Evolutionary conservation across 2,329 filamentous ascomycete species (phyloP).

Genomic region (Aulographum hederae): DNA sequence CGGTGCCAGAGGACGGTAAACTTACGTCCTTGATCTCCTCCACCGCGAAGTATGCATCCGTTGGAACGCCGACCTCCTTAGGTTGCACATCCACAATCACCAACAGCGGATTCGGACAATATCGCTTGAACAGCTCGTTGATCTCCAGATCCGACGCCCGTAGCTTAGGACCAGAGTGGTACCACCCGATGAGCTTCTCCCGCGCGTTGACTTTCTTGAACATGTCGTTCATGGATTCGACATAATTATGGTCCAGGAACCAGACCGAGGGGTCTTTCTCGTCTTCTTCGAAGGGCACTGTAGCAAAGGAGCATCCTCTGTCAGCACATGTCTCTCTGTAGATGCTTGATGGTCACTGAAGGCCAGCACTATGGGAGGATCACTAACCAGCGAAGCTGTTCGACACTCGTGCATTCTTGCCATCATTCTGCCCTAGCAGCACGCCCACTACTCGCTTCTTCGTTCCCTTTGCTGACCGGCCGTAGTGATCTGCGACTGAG

Average conservation of each 20-base stretch:
- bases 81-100: slow-evolving; percentile 98
- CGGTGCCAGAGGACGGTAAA: slow-evolving; percentile 6
- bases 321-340: slow-evolving; percentile 1
- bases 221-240: slow-evolving; percentile 99
- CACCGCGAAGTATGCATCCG: slow-evolving; percentile 96
- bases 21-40: slow-evolving; percentile 98
- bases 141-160: slow-evolving; percentile 94
- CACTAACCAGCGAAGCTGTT: slow-evolving; percentile 91
- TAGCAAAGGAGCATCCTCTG: slow-evolving; percentile 5
- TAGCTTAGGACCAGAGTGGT: slow-evolving; percentile 94
- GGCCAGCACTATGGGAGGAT: too few species aligned
- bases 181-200: slow-evolving; percentile 99
- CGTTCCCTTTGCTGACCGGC: slow-evolving; percentile 77
- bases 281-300: slow-evolving; percentile 97
- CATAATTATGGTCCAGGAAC: slow-evolving; percentile 99
- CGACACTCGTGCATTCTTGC: slow-evolving; percentile 88
- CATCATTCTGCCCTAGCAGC: slow-evolving; percentile 85
- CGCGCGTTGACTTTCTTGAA: slow-evolving; percentile 99
- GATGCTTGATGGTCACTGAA: slow-evolving; percentile 3
- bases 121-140: slow-evolving; percentile 99
- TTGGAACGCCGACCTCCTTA: slow-evolving; percentile 92
- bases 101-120: slow-evolving; percentile 86
- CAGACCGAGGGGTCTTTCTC: slow-evolving; percentile 97
- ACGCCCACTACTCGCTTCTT: slow-evolving; percentile 85
- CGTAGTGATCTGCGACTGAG: slow-evolving; percentile 96